Conservation (phyloP, 805 yeast genomes). For the Priceomyces carsonii region DNA sequence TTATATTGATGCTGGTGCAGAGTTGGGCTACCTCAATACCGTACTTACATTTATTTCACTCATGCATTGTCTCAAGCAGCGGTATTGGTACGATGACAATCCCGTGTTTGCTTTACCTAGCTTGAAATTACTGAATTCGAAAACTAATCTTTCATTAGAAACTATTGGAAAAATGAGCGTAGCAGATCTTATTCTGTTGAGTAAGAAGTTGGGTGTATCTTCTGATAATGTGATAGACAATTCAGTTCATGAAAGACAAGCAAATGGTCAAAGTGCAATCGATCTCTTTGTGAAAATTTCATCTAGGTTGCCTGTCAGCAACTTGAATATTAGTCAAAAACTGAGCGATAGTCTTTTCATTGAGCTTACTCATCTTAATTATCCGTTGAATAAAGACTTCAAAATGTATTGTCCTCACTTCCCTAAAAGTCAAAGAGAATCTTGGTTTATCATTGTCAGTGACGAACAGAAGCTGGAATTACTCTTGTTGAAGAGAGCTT, state of each 20-base stretch:
- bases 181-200: constrained; percentile 34
- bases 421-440: constrained; percentile 89
- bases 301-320: constrained; percentile 63
- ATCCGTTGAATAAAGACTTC: constrained; percentile 55
- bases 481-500: constrained; percentile 70
- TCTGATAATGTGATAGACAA: not conserved
- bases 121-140: constrained; percentile 10
- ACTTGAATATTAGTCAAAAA: constrained; percentile 39
- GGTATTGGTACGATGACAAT: constrained; percentile 81
- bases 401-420: constrained; percentile 75
- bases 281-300: constrained; percentile 56
- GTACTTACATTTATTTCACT: constrained; percentile 62
- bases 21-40: constrained; percentile 67
- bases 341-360: constrained; percentile 38
- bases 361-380: constrained; percentile 53
- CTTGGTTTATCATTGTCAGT: constrained; percentile 79
- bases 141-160: constrained; percentile 25
- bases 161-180: constrained; percentile 43
- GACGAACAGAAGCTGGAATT: constrained; percentile 55
- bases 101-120: constrained; percentile 62
- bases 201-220: constrained; percentile 39
- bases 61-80: constrained; percentile 89
- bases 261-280: constrained; percentile 27
- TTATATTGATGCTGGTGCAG: constrained; percentile 84
- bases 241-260: not conserved